Evolutionary conservation across 148 eudicot genomes (phyloP).

Genomic region (Linanthus parryae): DNA sequence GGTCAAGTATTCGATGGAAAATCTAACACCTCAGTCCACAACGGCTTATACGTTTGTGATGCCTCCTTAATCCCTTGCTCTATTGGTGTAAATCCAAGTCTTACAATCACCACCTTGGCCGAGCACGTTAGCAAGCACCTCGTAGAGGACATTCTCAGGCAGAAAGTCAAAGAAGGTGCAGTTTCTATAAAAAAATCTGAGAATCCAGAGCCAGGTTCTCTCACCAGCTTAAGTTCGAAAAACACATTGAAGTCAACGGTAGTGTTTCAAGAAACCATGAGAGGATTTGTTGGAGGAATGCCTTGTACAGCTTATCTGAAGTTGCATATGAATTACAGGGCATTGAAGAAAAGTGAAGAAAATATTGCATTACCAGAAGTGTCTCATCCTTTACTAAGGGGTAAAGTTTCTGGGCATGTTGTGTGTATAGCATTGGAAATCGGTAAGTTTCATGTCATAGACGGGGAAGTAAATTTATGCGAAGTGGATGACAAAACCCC

Average conservation of each 20-base stretch:
- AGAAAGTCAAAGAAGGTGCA: constrained; percentile 5
- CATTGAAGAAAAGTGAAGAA: background rate
- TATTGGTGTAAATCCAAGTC: constrained; percentile 26
- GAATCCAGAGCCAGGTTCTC: background rate
- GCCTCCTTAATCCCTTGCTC: constrained; percentile 36
- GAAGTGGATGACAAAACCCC: constrained; percentile 25
- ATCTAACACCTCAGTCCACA: constrained; percentile 9
- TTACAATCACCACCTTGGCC: constrained; percentile 24
- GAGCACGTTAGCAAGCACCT: constrained; percentile 29
- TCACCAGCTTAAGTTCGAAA: background rate
- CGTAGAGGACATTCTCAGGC: constrained; percentile 14
- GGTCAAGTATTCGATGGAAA: constrained; percentile 30
- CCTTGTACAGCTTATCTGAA: constrained; percentile 25
- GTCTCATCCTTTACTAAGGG: constrained; percentile 17
- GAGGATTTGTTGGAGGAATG: constrained; percentile 30
- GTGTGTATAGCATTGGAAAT: constrained; percentile 19
- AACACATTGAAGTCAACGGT: constrained; percentile 1
- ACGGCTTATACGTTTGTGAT: constrained; percentile 31
- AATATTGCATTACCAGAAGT: background rate
- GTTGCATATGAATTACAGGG: constrained; percentile 9
- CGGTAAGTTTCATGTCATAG: constrained; percentile 24
- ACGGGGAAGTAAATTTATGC: constrained; percentile 31
- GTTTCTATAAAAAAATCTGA: background rate
- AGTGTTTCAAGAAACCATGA: constrained; percentile 21
- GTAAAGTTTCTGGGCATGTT: constrained; percentile 26